These are phyloP conservation scores for Amaranthus hypochondriacus DNA, from an alignment of 148 eudicot species.

Conservation along the genomic window DNA sequence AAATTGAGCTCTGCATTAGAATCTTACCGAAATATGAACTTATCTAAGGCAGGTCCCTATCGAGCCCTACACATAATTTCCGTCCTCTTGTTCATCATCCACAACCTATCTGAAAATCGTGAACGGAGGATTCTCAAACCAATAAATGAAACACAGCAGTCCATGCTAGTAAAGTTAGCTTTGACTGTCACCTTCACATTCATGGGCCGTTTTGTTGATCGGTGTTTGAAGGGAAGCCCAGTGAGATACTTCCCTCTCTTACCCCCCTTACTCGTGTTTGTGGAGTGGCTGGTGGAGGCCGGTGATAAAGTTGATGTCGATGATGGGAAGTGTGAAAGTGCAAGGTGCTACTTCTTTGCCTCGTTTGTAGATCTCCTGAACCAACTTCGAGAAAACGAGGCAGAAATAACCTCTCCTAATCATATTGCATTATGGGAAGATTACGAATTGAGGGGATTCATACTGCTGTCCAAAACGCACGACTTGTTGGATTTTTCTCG, in stretches of 20 bases:
- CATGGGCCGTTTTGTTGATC: slow-evolving; percentile 66
- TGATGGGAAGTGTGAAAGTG: slow-evolving; percentile 46
- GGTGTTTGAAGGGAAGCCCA: slow-evolving; percentile 43
- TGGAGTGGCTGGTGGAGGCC: slow-evolving; percentile 66
- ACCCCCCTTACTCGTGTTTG: slow-evolving; percentile 69
- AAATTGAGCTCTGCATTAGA: slow-evolving; percentile 50
- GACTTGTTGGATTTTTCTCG: slow-evolving; percentile 41
- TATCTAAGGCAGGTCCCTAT: slow-evolving; percentile 71
- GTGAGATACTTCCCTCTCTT: slow-evolving; percentile 48
- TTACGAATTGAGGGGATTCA: slow-evolving; percentile 71
- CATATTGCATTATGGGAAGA: slow-evolving; percentile 84
- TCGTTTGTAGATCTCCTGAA: slow-evolving; percentile 60
- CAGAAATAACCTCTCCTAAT: slow-evolving; percentile 20
- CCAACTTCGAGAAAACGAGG: slow-evolving; percentile 28
- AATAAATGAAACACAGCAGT: slow-evolving; percentile 26
- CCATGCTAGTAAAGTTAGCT: slow-evolving; percentile 34
- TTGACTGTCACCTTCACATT: slow-evolving; percentile 51
- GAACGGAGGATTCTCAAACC: slow-evolving; percentile 28
- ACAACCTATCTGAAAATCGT: slow-evolving; percentile 30
- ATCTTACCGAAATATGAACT: slow-evolving; percentile 53
- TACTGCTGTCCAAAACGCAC: slow-evolving; percentile 45
- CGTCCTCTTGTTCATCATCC: slow-evolving; percentile 50
- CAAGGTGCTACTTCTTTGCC: slow-evolving; percentile 52
- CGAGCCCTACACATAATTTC: slow-evolving; percentile 70
- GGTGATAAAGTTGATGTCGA: slow-evolving; percentile 26